These are phyloP conservation scores for Salix arbutifolia DNA, from an alignment of 345 rosid genomes.

Conservation along the genomic window DNA sequence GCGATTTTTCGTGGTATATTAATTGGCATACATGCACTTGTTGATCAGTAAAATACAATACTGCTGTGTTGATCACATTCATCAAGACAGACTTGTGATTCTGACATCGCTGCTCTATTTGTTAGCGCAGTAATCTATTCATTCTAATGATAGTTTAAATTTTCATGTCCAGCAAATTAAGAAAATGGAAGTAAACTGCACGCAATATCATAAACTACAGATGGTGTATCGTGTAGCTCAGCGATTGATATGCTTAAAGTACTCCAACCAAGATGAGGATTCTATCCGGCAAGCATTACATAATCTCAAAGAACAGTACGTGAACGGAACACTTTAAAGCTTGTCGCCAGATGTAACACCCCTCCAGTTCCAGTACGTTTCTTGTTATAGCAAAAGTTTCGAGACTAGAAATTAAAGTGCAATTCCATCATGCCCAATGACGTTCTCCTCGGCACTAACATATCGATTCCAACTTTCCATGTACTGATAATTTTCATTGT, in stretches of 20 bases:
- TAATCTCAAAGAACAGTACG: constrained; percentile 53
- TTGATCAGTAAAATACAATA: too few relatives aligned
- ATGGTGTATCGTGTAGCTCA: constrained; percentile 54
- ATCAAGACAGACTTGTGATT: too few relatives aligned
- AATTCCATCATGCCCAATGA: too few relatives aligned
- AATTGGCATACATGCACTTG: too few relatives aligned
- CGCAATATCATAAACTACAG: constrained; percentile 42
- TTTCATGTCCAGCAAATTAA: constrained; percentile 46
- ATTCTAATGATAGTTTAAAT: neutral
- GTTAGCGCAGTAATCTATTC: neutral
- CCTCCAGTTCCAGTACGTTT: neutral
- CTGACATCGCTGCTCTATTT: too few relatives aligned
- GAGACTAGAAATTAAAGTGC: neutral
- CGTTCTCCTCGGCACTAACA: neutral
- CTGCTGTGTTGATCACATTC: too few relatives aligned
- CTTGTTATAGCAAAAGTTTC: neutral
- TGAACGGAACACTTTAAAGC: constrained; percentile 34
- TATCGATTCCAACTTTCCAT: too few relatives aligned
- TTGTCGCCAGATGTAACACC: neutral
- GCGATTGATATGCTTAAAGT: constrained; percentile 63
- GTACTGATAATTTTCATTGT: neutral
- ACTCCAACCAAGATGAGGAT: constrained; percentile 58
- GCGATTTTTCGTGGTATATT: too few relatives aligned
- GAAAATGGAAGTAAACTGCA: constrained; percentile 64
- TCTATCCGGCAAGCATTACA: constrained; percentile 66